phyloP scores from a whole-genome alignment of 768 basidiomycete species.

The Sporobolomyces pararoseus region DNA sequence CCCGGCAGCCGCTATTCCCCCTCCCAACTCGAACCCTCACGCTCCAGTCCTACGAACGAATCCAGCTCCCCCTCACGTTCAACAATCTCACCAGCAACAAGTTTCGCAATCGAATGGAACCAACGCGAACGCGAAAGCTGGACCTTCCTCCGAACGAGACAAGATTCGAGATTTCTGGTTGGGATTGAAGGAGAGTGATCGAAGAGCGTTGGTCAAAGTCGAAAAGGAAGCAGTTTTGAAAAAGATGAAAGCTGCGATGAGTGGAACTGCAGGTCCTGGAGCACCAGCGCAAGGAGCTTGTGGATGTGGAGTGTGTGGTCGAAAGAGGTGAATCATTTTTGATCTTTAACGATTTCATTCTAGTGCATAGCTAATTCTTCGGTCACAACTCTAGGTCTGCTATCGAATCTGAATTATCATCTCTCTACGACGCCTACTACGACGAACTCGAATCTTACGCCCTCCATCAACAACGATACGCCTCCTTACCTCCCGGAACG shows the following conservation, averaged over 20 bases:
- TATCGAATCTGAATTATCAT: slow-evolving; percentile 99
- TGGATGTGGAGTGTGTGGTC: slow-evolving; percentile 92
- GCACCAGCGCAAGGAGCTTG: slow-evolving; percentile 93
- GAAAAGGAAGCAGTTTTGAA: slow-evolving; percentile 95
- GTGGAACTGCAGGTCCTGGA: slow-evolving; percentile 91
- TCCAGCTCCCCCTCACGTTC: slow-evolving; percentile 10
- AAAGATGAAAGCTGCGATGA: slow-evolving; percentile 85
- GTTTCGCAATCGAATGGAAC: slow-evolving; percentile 20
- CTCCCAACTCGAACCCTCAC: slow-evolving; percentile 25
- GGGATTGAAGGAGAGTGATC: slow-evolving; percentile 81
- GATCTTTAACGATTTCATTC: no score
- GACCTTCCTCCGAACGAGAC: slow-evolving; percentile 64
- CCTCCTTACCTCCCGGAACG: slow-evolving; percentile 73
- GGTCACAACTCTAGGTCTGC: slow-evolving; percentile 64
- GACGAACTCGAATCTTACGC: slow-evolving; percentile 99
- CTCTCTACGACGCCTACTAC: slow-evolving; percentile 99
- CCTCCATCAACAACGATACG: slow-evolving; percentile 93
- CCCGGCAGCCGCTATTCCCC: slow-evolving; percentile 22
- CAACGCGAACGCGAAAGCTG: slow-evolving; percentile 41
- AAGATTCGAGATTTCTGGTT: slow-evolving; percentile 99
- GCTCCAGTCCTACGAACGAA: slow-evolving; percentile 20
- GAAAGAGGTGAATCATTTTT: slow-evolving; percentile 72
- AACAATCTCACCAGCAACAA: neutral
- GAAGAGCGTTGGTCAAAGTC: slow-evolving; percentile 85
- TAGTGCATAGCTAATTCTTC: neutral